Evolutionary conservation across 768 basidiomycete species (phyloP), one percentile per base, ranked within the genome.

Genomic region (Macrocybe gigantea): DNA sequence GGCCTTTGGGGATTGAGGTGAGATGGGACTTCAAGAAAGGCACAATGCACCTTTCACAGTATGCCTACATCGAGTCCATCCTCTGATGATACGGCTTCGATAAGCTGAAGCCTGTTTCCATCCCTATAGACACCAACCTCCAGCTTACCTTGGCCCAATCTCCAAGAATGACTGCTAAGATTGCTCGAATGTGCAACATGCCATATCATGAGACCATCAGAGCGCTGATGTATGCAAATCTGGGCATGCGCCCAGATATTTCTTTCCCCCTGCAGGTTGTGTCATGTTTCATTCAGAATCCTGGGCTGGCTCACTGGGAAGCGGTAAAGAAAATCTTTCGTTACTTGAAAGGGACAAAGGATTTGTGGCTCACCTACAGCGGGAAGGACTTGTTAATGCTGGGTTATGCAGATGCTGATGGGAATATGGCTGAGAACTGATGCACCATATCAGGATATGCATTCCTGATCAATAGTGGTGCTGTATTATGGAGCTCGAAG

Each of bases 401-500:
- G 33, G 51, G 58, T 0, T 56, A 45, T 47, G 54, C 55, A 3
- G 61, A 62, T 52, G 58, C 66, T 39, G 49, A 56, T 54, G 51
- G 56, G 15, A 39, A 31, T 22, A 51, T 52, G 50, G 44, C 42
- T 2, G 50, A 60, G 22, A 45, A 61, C 58, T 5, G 64, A 22
- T 43, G 58, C 14, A 63, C 69, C 5, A 67, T 69, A 7, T 63
- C 62, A 2, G 67, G 68, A 30, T 67, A 63, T 44, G 52, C 60
- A 9, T 65, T 62, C 41, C 50, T 61, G 33, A 11, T 65, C 12
- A 50, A 59, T 37, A 61, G 63, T 2, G 55, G 60, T 6, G 50
- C 60, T 7, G 54, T 72, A 38, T 64, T 61, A 7, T 72, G 68
- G 68, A 52, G 41, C 12, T 57, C 64, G 6, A 66, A 64, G 49